Evolutionary conservation across 441 rosid species (phyloP).

Genomic region (Arabidopsis lyrata): DNA sequence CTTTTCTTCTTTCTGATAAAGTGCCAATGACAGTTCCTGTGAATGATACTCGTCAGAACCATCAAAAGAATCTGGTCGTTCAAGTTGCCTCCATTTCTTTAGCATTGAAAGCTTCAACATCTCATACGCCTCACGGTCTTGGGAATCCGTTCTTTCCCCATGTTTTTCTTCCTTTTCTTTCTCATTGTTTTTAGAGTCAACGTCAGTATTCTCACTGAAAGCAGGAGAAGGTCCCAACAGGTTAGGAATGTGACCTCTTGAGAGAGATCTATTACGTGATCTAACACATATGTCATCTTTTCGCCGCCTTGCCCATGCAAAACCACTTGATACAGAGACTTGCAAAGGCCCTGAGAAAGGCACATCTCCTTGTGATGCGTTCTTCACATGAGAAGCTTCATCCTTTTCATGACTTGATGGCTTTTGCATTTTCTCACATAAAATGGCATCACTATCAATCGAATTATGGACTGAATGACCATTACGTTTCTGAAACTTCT

Average conservation of each 20-base stretch:
- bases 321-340: conserved; percentile 93
- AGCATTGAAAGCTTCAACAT: conserved; percentile 62
- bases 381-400: conserved; percentile 76
- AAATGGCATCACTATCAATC: conserved; percentile 52
- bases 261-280: conserved; percentile 70
- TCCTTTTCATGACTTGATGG: conserved; percentile 57
- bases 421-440: conserved; percentile 55
- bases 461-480: conserved; percentile 48
- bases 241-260: conserved; percentile 67
- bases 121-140: conserved; percentile 70
- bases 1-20: conserved; percentile 76
- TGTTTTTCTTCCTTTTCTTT: conserved; percentile 45
- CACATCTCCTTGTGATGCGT: conserved; percentile 83
- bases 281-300: conserved; percentile 60
- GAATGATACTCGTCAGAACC: conserved; percentile 86
- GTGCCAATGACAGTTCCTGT: conserved; percentile 81
- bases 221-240: conserved; percentile 58
- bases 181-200: conserved; percentile 60
- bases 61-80: conserved; percentile 88
- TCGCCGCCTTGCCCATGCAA: conserved; percentile 89
- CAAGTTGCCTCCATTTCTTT: conserved; percentile 81
- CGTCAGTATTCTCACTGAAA: conserved; percentile 53
- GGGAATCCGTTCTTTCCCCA: conserved; percentile 54
- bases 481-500: conserved; percentile 44
- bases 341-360: conserved; percentile 90